phyloP scores from a whole-genome alignment of 768 basidiomycete genomes.

The Rubroboletus pulcherrimus region DNA sequence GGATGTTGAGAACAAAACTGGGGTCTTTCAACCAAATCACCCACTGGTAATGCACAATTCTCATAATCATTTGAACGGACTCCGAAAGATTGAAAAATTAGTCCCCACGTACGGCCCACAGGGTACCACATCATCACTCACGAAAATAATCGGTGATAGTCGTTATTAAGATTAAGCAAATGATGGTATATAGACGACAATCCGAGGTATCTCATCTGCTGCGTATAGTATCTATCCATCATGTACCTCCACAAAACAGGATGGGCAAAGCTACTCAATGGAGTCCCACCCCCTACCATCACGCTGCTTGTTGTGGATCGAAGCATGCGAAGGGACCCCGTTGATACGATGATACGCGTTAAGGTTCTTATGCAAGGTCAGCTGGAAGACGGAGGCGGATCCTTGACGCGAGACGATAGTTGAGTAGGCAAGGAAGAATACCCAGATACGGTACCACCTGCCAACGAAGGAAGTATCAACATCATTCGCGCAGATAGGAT shows the following conservation, averaged over 20 bases:
- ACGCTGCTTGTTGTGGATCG: conserved; percentile 58
- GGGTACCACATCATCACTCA: neutral
- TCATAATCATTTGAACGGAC: no score
- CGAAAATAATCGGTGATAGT: neutral
- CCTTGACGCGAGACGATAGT: conserved; percentile 88
- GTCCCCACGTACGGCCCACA: no score
- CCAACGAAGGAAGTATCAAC: neutral
- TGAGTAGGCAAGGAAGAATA: conserved; percentile 93
- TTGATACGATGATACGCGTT: conserved; percentile 92
- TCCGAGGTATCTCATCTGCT: conserved; percentile 12
- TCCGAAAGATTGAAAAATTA: no score
- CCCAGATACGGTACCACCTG: conserved; percentile 91
- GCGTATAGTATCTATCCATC: conserved; percentile 1
- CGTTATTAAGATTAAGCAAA: conserved; percentile 27
- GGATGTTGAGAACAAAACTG: no score
- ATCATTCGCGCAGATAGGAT: neutral
- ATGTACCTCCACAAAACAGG: neutral
- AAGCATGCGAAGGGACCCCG: conserved; percentile 77
- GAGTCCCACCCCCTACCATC: conserved; percentile 26
- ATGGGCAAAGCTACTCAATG: conserved; percentile 17
- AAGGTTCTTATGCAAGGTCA: conserved; percentile 97
- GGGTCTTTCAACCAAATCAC: no score
- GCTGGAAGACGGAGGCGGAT: conserved; percentile 89
- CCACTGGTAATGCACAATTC: no score
- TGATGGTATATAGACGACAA: conserved; percentile 18